phyloP scores from a whole-genome alignment of 176 grass and related monocot genomes.

The Oryza longistaminata region DNA sequence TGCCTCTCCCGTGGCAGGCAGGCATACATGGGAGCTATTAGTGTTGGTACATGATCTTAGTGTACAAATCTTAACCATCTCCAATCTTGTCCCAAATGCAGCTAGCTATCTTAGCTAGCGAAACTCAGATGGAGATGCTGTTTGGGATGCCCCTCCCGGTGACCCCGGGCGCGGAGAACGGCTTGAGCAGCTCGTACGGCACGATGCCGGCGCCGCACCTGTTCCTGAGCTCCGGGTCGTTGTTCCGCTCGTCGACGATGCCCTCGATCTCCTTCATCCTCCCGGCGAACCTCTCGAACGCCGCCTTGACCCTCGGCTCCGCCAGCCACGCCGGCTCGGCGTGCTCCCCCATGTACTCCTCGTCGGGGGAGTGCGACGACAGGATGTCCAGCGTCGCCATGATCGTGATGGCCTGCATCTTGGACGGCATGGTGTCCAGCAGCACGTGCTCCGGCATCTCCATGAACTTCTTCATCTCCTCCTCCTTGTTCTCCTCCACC shows the following conservation, averaged over 20 bases:
- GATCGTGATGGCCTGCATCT: conserved; percentile 66
- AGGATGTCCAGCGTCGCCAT: conserved; percentile 81
- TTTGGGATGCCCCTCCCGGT: conserved; percentile 86
- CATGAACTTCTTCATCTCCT: conserved; percentile 50
- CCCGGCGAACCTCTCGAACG: conserved; percentile 75
- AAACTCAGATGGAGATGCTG: conserved; percentile 82
- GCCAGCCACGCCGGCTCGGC: conserved; percentile 59
- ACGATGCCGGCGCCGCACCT: conserved; percentile 75
- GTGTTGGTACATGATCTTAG: background rate
- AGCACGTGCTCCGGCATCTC: conserved; percentile 51
- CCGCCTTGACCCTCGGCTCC: conserved; percentile 59
- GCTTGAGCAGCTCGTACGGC: conserved; percentile 91
- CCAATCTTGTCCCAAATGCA: background rate
- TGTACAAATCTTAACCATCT: background rate
- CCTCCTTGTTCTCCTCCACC: conserved; percentile 49
- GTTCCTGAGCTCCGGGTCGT: conserved; percentile 52
- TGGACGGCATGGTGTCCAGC: conserved; percentile 62
- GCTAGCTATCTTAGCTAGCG: too few species aligned
- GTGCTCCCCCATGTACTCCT: conserved; percentile 77
- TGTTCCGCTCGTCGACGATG: conserved; percentile 64
- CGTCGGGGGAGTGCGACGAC: conserved; percentile 79
- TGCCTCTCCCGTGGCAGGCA: background rate
- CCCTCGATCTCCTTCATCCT: conserved; percentile 84
- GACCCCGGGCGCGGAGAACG: conserved; percentile 71
- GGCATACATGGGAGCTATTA: background rate